Percentiles rank a stretch among this genome's conserved stretches.
Conservation (phyloP, 306 rosid genomes). For the Quercus berberidifolia region DNA sequence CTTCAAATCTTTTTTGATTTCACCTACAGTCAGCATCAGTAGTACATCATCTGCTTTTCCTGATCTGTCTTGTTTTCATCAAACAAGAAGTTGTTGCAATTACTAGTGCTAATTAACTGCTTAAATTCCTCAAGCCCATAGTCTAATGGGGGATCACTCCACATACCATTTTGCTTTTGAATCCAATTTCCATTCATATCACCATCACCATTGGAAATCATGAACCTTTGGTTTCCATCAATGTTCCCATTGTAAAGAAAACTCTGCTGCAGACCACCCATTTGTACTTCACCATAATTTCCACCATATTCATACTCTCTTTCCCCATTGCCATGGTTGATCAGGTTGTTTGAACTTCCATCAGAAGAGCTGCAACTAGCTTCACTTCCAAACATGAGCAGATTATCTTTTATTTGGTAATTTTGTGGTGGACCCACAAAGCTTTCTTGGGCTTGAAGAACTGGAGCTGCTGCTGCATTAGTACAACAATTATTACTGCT, state of each 20-base stretch:
- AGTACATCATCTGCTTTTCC: constrained; percentile 45
- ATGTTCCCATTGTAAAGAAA: constrained; percentile 13
- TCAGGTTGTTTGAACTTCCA: constrained; percentile 43
- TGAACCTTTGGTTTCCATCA: constrained; percentile 37
- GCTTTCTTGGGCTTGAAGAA: constrained; percentile 45
- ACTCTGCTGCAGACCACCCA: constrained; percentile 21
- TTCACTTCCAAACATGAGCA: constrained; percentile 47
- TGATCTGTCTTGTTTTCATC: constrained; percentile 53
- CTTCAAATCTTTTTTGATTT: constrained; percentile 36
- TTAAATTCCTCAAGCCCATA: constrained; percentile 69
- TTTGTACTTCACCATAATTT: constrained; percentile 14
- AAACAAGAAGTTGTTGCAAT: constrained; percentile 53
- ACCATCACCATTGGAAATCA: constrained; percentile 21
- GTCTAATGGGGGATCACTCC: constrained; percentile 53
- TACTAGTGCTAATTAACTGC: constrained; percentile 45
- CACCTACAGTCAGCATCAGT: constrained; percentile 46
- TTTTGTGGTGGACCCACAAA: constrained; percentile 28
- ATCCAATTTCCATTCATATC: constrained; percentile 14
- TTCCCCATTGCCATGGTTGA: constrained; percentile 22
- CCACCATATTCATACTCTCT: constrained; percentile 23
- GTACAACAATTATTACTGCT: constrained; percentile 26
- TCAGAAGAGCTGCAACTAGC: constrained; percentile 67
- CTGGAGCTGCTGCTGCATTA: constrained; percentile 9
- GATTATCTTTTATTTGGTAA: constrained; percentile 24
- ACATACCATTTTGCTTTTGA: constrained; percentile 23